phyloP scores from a whole-genome alignment of 495 filamentous ascomycete species.

The Neurospora sp. region DNA sequence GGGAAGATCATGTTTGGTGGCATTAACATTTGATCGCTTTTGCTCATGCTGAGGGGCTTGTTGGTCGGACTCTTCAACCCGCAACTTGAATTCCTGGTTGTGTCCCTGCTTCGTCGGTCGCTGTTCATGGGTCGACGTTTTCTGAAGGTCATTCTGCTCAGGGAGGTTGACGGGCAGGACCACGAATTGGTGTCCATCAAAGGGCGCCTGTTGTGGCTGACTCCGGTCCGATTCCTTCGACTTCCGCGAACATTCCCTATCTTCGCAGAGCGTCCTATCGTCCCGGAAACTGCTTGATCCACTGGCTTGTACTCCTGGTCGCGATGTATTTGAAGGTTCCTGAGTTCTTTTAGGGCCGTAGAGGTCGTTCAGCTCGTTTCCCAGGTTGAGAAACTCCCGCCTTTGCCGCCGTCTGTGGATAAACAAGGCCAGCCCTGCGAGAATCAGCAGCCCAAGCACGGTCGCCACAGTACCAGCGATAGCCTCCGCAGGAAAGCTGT shows the following conservation, averaged over 20 bases:
- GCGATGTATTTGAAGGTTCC: neutral
- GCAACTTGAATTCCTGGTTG: neutral
- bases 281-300: neutral
- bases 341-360: neutral
- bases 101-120: neutral
- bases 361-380: constrained; percentile 3
- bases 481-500: constrained; percentile 4
- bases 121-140: neutral
- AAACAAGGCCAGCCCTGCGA: constrained; percentile 2
- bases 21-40: neutral
- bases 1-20: neutral
- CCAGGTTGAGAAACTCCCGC: neutral
- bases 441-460: neutral
- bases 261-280: neutral
- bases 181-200: neutral
- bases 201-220: neutral
- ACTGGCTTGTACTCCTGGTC: neutral
- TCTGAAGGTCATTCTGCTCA: neutral
- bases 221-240: neutral
- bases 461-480: constrained; percentile 10
- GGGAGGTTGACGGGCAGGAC: neutral
- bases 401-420: neutral
- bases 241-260: neutral
- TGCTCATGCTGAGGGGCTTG: neutral
- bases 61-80: neutral